Evolutionary conservation across 768 basidiomycete genomes (phyloP).

Genomic region (Termitomyces eurrhizus): DNA sequence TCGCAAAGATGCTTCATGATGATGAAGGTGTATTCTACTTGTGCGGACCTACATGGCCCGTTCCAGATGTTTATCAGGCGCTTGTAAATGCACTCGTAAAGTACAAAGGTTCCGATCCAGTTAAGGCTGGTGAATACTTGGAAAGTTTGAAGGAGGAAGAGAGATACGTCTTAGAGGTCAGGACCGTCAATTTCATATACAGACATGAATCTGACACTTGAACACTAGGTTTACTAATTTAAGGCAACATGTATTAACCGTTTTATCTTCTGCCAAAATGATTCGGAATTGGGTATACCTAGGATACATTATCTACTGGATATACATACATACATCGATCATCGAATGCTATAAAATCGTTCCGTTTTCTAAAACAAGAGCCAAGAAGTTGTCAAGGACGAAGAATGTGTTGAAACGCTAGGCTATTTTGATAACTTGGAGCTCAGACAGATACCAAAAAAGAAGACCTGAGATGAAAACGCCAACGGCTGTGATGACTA

Average conservation of each 20-base stretch:
- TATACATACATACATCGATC: not conserved
- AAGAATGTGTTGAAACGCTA: not conserved
- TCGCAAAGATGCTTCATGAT: constrained; percentile 72
- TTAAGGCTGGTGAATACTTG: constrained; percentile 73
- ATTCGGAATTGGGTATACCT: not conserved
- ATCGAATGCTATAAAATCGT: not conserved
- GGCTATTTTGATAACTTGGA: constrained; percentile 3
- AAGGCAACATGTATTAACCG: constrained; percentile 6
- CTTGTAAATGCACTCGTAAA: constrained; percentile 77
- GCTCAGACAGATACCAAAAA: constrained; percentile 33
- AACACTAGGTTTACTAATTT: constrained; percentile 21
- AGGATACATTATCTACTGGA: not conserved
- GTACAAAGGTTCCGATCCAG: constrained; percentile 59
- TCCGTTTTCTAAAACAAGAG: not conserved
- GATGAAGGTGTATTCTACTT: constrained; percentile 88
- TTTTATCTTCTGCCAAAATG: too few species aligned
- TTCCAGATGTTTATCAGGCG: constrained; percentile 95
- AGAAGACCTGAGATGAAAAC: constrained; percentile 47
- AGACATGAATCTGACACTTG: not conserved
- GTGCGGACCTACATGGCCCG: constrained; percentile 99
- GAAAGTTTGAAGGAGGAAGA: constrained; percentile 95
- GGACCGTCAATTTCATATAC: constrained; percentile 8
- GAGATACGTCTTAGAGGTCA: constrained; percentile 93
- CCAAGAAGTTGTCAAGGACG: not conserved
- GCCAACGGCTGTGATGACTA: constrained; percentile 61